Evolutionary conservation across 345 rosid species (phyloP), one percentile per base, ranked within the genome.

Genomic region (Ricinus communis): DNA sequence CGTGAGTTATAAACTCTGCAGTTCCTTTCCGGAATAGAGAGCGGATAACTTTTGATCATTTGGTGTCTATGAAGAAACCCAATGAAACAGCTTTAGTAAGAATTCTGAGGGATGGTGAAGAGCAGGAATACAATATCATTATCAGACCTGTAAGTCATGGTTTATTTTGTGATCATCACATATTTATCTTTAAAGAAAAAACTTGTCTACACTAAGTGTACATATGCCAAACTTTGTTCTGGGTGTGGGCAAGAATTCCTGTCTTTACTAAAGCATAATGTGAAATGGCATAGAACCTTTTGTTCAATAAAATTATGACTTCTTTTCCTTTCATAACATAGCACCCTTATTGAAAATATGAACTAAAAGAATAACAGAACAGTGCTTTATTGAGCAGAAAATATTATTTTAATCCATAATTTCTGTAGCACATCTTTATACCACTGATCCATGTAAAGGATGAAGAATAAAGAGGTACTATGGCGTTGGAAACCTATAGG

Each of bases 61-160:
- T 93, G 77, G 91, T 89, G 68, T 91, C 97, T 22, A 91, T 91
- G 97, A 93, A 93, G 84, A 93, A 90, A 82, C 91, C 90, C 49
- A 71, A 86, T 59, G 97, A 89, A 75, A 85, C 83, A 18, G 91
- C 90, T 31, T 11, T 81, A 58, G 61, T 91, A 57, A 81, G 84
- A 82, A 85, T 91, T 60, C 75, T 89, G 81, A 88, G 96, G 82
- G 90, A 82, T 69, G 89, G 88, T 53, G 71, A 74, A 68, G 85
- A 87, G 73, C 85, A 83, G 53, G 94, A 86, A 71, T 84, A 89
- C 76, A 73, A 72, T 58, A 74, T 91, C 74, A 80, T 81, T 61
- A 68, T 89, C 58, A 81, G 61, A 77, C 94, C 94, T 64, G 97
- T 91, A 84, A 85, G 93, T 80, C 74, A 71, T 80, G 54, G 10